phyloP scores from a whole-genome alignment of 2,329 filamentous ascomycete genomes.

The Microascus cirrosus region DNA sequence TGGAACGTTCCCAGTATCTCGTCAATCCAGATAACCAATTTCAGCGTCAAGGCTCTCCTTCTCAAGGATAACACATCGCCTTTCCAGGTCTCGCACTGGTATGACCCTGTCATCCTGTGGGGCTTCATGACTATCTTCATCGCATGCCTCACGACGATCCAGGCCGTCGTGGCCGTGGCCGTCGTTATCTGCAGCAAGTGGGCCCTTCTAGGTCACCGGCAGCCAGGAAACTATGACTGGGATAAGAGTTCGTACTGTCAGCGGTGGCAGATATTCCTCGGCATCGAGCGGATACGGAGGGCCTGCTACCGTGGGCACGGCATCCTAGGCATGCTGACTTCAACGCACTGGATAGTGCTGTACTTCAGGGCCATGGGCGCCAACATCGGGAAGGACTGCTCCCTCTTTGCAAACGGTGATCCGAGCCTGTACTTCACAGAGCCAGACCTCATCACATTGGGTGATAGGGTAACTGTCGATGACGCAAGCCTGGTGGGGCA shows the following conservation, averaged over 20 bases:
- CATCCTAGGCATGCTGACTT: constrained; percentile 40
- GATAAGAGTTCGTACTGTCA: constrained; percentile 47
- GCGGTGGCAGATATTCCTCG: constrained; percentile 43
- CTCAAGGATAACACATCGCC: constrained; percentile 14
- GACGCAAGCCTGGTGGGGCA: constrained; percentile 45
- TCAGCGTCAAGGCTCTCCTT: constrained; percentile 9
- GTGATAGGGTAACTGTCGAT: constrained; percentile 40
- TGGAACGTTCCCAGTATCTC: constrained; percentile 39
- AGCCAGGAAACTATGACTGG: constrained; percentile 44
- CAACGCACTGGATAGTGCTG: constrained; percentile 36
- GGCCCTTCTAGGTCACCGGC: constrained; percentile 35
- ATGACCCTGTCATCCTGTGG: constrained; percentile 25
- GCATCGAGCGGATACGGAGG: constrained; percentile 36
- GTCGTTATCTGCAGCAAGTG: constrained; percentile 36
- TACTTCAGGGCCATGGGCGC: constrained; percentile 46
- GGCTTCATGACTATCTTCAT: constrained; percentile 25
- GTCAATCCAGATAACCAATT: constrained; percentile 33
- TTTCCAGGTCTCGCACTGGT: constrained; percentile 9
- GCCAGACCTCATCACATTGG: constrained; percentile 41
- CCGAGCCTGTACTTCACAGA: constrained; percentile 45
- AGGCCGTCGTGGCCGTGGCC: constrained; percentile 28
- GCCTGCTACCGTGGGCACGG: constrained; percentile 38
- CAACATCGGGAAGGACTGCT: constrained; percentile 40
- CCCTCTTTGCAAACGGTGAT: constrained; percentile 39
- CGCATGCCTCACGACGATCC: constrained; percentile 26